Conservation (phyloP, 805 yeast species). For the Hanseniaspora jakobsenii region DNA sequence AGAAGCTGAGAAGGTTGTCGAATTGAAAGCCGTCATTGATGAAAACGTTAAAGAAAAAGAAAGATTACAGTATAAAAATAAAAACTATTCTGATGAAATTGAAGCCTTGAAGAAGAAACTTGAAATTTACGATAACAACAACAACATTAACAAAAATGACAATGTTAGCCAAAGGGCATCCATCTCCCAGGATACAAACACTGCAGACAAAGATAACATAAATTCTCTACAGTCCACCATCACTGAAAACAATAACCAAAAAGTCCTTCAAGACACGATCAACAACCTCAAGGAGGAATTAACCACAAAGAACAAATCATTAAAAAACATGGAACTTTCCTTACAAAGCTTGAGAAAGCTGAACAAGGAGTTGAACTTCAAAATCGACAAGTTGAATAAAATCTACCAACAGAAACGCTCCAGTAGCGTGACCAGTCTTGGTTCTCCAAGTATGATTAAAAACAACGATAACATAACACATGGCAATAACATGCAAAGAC, state of each 20-base stretch:
- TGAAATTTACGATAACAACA: neutral
- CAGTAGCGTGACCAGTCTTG: neutral
- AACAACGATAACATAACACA: no score
- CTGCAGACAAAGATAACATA: no score
- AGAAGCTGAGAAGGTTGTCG: neutral
- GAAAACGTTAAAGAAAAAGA: neutral
- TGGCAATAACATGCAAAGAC: no score
- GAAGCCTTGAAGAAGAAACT: no score
- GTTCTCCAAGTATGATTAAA: no score
- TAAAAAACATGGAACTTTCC: conserved; percentile 44
- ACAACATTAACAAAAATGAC: conserved; percentile 27
- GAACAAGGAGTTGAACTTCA: conserved; percentile 56
- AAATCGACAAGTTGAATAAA: conserved; percentile 56
- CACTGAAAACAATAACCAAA: no score
- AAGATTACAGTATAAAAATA: neutral
- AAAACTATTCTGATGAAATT: no score
- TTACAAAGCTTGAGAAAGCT: conserved; percentile 44
- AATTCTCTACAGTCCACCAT: no score
- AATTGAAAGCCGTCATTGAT: neutral
- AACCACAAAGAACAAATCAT: conserved; percentile 37
- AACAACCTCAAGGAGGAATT: conserved; percentile 44
- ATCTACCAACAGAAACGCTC: conserved; percentile 9
- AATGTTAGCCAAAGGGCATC: no score
- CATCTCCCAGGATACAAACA: no score
- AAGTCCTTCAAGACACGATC: no score